Evolutionary conservation across 805 yeast genomes (phyloP), one percentile per base, ranked within the genome.

Genomic region (Saccharomycopsis malanga): DNA sequence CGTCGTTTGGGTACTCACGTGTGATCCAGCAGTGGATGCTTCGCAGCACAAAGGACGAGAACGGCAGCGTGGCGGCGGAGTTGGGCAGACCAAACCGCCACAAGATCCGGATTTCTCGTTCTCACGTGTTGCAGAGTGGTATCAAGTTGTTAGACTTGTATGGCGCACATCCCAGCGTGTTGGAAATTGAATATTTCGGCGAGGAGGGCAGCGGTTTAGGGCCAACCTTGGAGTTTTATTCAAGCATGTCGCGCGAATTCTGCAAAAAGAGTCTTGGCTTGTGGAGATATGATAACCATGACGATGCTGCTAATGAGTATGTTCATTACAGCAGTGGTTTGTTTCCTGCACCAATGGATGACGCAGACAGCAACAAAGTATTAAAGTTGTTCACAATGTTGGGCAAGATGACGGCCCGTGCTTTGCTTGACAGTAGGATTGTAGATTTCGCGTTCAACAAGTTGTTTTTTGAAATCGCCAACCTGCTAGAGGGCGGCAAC

Each of bases 191-290:
- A 60, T 91, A 84, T 57, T 78, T 73, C 53, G 88, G 83, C 54
- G 98, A 91, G 61, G 96, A 74, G 4, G 98, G 98, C n/a, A 82
- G 96, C 0, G 98, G 98, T 0, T 66, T 88, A 39, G 98, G 98
- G 0, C 98, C 98, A 3, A 91, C 98, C 0, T 69, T 89, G 53
- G 98, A 91, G 63, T 91, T 93, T 59, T 91, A 87, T 58, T 79
- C 97, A 0, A 68, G 72, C 14, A 87, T 86, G 1, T 87, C 96
- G 0, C 77, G 71, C 48, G 88, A 81, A 53, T 87, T 91, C 60
- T 67, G 83, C 1, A 71, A 67, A 54, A 72, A 70, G 43, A 70
- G 70, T 23, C 63, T 81, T 40, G 64, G 63, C 6, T 67, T 93
- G 68, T 91, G 98, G 98, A 72, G 94, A 55, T 58, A 58, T 23